Conservation (phyloP, 2,329 filamentous ascomycete species). For the Alternaria sp. region DNA sequence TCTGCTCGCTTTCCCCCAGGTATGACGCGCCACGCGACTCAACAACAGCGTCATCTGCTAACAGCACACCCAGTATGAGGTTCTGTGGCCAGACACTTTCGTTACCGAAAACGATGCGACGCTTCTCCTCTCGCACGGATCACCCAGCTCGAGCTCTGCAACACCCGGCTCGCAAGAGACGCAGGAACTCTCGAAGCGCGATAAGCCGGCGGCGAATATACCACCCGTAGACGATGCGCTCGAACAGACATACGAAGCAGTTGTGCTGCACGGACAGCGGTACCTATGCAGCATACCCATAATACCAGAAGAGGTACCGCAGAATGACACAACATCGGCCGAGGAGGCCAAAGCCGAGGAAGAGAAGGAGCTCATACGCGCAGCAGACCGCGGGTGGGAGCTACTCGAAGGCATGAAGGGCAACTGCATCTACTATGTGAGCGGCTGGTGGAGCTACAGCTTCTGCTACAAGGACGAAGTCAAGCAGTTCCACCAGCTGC, state of each 20-base stretch:
- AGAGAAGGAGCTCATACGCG: slow-evolving; percentile 78
- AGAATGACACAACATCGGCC: slow-evolving; percentile 70
- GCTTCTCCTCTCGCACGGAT: slow-evolving; percentile 57
- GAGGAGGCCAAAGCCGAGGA: slow-evolving; percentile 75
- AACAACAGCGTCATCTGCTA: slow-evolving; percentile 8
- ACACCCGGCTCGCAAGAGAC: slow-evolving; percentile 43
- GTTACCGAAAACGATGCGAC: slow-evolving; percentile 74
- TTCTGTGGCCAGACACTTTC: slow-evolving; percentile 75
- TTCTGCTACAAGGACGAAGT: slow-evolving; percentile 91
- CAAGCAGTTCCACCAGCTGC: slow-evolving; percentile 86
- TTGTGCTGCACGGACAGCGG: slow-evolving; percentile 71
- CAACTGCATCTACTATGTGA: slow-evolving; percentile 81
- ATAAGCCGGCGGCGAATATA: slow-evolving; percentile 22
- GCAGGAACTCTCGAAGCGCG: slow-evolving; percentile 44
- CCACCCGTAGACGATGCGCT: slow-evolving; percentile 28
- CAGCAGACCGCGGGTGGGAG: slow-evolving; percentile 79
- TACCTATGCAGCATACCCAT: slow-evolving; percentile 87
- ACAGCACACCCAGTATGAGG: slow-evolving; percentile 69
- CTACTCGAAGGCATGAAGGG: slow-evolving; percentile 78
- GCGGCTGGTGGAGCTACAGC: slow-evolving; percentile 95
- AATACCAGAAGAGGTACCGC: slow-evolving; percentile 61
- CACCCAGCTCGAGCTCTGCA: slow-evolving; percentile 34
- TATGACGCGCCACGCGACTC: slow-evolving; percentile 50
- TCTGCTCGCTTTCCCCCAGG: slow-evolving; percentile 84
- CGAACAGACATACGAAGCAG: slow-evolving; percentile 69